These are phyloP conservation scores for Rhizopus stolonifer DNA, from an alignment of 371 early-diverging fungal species.

Conservation along the genomic window DNA sequence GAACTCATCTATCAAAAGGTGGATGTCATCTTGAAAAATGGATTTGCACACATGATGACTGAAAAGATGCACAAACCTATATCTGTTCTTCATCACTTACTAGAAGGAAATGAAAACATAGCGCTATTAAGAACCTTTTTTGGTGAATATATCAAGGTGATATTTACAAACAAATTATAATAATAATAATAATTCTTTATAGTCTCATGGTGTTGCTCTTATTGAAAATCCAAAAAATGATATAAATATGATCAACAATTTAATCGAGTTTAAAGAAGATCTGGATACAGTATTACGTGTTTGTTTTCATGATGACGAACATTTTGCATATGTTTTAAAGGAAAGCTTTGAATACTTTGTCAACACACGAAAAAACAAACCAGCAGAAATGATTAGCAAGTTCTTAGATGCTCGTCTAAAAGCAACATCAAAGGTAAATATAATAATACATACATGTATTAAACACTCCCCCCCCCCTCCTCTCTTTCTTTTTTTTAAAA, in stretches of 20 bases:
- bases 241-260: slow-evolving; percentile 55
- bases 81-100: slow-evolving; percentile 45
- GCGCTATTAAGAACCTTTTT: slow-evolving; percentile 21
- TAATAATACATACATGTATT: background rate
- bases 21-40: slow-evolving; percentile 57
- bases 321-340: slow-evolving; percentile 68
- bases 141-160: slow-evolving; percentile 40
- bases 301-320: slow-evolving; percentile 62
- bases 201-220: slow-evolving; percentile 18
- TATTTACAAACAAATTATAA: too few species aligned
- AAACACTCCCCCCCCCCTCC: too few species aligned
- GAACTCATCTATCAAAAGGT: slow-evolving; percentile 65
- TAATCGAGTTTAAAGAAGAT: slow-evolving; percentile 68
- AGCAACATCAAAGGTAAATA: slow-evolving; percentile 44
- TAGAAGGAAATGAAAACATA: slow-evolving; percentile 18
- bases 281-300: slow-evolving; percentile 62
- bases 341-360: slow-evolving; percentile 88
- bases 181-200: too few species aligned
- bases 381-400: slow-evolving; percentile 88
- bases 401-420: slow-evolving; percentile 68
- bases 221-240: slow-evolving; percentile 32
- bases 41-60: slow-evolving; percentile 72
- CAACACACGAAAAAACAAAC: slow-evolving; percentile 80
- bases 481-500: too few species aligned
- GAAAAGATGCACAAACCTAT: slow-evolving; percentile 59